Evolutionary conservation across 306 rosid species (phyloP), one percentile per base, ranked within the genome.

Genomic region (Hippophae rhamnoides): DNA sequence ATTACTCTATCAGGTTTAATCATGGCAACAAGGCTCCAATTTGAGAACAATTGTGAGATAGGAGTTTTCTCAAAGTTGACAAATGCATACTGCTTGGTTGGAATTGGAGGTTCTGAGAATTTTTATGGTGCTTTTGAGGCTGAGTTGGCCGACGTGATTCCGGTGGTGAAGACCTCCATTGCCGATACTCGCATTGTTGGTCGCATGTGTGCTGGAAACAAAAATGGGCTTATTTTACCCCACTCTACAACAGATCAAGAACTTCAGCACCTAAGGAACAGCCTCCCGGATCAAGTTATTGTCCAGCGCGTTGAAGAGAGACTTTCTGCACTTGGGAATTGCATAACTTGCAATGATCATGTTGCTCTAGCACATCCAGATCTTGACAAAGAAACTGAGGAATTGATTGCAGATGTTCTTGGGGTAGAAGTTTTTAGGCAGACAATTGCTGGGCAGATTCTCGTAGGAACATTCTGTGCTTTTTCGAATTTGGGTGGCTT

Each of bases 21-120:
- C 38, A 31, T 31, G 38, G 38, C 38, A 31, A 31, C 38, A 93
- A 95, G 99, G 63, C 74, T 93, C 61, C 88, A 81, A 82, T 93
- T 93, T 68, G 99, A 93, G 76, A 93, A 93, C 72, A 73, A 78
- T 10, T 93, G 95, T 69, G 97, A 93, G 18, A 47, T 93, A 60
- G 99, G 99, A 43, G 99, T 84, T 11, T 93, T 93, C 65, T 88
- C 95, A n/a, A 93, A 93, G 80, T 94, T 93, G 53, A 88, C 95
- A 12, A 93, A 93, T 69, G 90, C 89, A 5, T 93, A 84, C 76
- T 93, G 99, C 60, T 75, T 93, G 90, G 99, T 93, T 65, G 89
- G 97, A 43, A 93, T 88, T 47, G 99, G 99, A 48, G 99, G 97
- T 58, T 93, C 99, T 10, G 99, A 93, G 68, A 81, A 68, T 68